Conservation (phyloP, 805 yeast genomes). For the Candida insectorum region DNA sequence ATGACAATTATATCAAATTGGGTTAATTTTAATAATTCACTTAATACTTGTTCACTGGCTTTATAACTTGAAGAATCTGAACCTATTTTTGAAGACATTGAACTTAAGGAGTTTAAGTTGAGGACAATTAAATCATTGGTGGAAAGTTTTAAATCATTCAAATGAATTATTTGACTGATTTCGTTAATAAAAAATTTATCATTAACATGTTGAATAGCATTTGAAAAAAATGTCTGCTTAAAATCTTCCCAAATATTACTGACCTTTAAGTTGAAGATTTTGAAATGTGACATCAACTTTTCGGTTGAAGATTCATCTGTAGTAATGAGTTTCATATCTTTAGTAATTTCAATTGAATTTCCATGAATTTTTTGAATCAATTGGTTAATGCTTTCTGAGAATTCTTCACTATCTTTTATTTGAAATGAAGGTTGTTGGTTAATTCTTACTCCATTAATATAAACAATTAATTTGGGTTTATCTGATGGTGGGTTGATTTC, state of each 20-base stretch:
- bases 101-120: conserved; percentile 40
- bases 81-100: conserved; percentile 44
- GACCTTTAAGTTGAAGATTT: conserved; percentile 5
- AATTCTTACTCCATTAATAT: conserved; percentile 41
- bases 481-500: conserved; percentile 2
- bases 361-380: background rate
- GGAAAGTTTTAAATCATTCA: conserved; percentile 19
- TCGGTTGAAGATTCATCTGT: conserved; percentile 1
- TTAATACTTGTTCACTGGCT: conserved; percentile 34
- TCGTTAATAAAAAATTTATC: conserved; percentile 49
- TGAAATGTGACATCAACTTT: conserved; percentile 7
- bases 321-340: conserved; percentile 7
- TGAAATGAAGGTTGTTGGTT: conserved; percentile 18
- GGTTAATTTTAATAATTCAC: conserved; percentile 21
- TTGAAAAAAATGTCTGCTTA: conserved; percentile 1
- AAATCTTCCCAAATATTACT: conserved; percentile 8
- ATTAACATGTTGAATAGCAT: conserved; percentile 25
- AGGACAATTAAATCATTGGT: conserved; percentile 27
- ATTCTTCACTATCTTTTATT: conserved; percentile 10
- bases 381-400: conserved; percentile 1
- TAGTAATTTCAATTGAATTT: conserved; percentile 6
- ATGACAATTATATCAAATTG: conserved; percentile 28
- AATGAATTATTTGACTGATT: conserved; percentile 44
- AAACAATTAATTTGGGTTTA: conserved; percentile 32
- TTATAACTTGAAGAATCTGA: conserved; percentile 37